A percentile compares a stretch with the other conserved stretches of the same genome.
Conservation (phyloP, 441 rosid genomes). For the Jatropha multifida region DNA sequence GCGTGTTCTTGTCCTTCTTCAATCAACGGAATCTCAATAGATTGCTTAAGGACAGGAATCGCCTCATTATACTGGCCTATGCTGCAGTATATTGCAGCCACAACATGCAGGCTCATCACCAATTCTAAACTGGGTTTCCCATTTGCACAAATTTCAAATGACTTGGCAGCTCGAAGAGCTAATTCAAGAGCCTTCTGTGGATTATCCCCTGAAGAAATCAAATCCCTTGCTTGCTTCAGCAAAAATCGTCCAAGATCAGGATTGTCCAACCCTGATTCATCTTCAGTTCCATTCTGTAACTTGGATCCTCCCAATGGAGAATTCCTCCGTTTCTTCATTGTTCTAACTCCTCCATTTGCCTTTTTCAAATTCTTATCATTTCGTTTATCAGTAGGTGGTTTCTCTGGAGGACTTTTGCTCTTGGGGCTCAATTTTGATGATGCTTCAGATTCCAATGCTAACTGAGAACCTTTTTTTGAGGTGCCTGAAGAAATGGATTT, state of each 20-base stretch:
- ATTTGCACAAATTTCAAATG: constrained; percentile 53
- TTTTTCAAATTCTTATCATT: constrained; percentile 45
- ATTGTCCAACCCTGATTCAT: constrained; percentile 38
- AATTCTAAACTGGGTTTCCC: constrained; percentile 54
- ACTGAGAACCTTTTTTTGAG: constrained; percentile 28
- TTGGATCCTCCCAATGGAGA: constrained; percentile 28
- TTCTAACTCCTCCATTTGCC: constrained; percentile 34
- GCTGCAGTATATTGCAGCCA: constrained; percentile 71
- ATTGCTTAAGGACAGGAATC: constrained; percentile 75
- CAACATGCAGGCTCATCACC: constrained; percentile 77
- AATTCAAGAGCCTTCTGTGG: constrained; percentile 69
- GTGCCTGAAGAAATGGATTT: constrained; percentile 47
- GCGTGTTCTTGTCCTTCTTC: constrained; percentile 81
- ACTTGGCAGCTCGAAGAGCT: constrained; percentile 56
- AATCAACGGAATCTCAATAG: constrained; percentile 73
- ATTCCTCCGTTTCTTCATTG: constrained; percentile 34
- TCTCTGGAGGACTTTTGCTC: constrained; percentile 37
- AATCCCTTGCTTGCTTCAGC: constrained; percentile 70
- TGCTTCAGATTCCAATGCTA: constrained; percentile 30
- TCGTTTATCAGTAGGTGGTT: constrained; percentile 37
- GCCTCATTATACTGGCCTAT: constrained; percentile 66
- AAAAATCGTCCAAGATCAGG: constrained; percentile 62
- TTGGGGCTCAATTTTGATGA: constrained; percentile 43
- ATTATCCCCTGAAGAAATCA: constrained; percentile 69
- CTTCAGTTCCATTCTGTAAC: constrained; percentile 35